Evolutionary conservation across 164 flowering plant genomes (phyloP).

Genomic region (Platanus orientalis): DNA sequence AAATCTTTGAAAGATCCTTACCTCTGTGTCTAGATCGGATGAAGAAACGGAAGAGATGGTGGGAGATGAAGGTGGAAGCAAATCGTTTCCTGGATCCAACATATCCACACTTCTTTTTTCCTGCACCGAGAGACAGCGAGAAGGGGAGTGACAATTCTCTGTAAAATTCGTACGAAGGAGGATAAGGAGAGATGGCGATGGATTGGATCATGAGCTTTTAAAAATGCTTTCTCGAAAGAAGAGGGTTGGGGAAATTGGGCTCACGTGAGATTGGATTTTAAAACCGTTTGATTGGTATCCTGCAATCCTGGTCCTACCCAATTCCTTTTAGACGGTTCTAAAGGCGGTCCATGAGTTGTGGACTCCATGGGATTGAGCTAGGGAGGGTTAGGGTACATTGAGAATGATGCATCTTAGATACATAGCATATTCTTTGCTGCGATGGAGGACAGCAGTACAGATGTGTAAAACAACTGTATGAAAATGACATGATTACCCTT

Average conservation of each 20-base stretch:
- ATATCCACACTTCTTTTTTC: neutral
- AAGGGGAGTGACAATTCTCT: neutral
- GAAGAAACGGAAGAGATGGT: conserved; percentile 59
- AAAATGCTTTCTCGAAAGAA: neutral
- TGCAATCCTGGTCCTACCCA: neutral
- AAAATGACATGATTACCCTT: neutral
- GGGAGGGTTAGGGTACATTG: no score
- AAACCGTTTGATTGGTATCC: neutral
- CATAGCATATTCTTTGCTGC: no score
- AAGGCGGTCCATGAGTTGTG: no score
- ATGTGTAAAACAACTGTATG: neutral
- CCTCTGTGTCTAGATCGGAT: conserved; percentile 80
- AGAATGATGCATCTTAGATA: no score
- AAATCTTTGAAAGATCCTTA: neutral
- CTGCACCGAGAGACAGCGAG: neutral
- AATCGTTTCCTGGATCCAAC: conserved; percentile 32
- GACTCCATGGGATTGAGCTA: no score
- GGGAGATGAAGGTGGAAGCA: conserved; percentile 52
- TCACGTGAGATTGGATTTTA: neutral
- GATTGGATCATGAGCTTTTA: neutral
- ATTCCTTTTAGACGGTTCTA: no score
- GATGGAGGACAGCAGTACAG: no score
- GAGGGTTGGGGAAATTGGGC: neutral
- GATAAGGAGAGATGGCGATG: neutral
- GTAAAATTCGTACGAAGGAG: neutral